Base-by-base conservation (phyloP, 2,329 filamentous ascomycete genomes). In the Lasiodiplodia gonubiensis region DNA sequence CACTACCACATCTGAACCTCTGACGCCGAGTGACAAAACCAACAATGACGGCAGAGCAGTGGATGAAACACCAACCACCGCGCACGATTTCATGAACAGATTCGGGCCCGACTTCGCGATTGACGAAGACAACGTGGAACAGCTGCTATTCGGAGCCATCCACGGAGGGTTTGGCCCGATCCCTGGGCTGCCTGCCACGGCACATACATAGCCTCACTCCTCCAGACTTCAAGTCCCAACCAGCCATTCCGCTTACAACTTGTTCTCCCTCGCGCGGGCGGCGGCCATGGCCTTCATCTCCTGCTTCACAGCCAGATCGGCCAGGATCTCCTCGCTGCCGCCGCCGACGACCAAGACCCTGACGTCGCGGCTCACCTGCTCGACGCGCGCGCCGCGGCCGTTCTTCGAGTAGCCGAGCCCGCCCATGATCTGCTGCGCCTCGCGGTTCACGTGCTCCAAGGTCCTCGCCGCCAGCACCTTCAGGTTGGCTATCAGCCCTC, bases 231-330 rank as follows among this genome's bases (percentile, higher is more conserved):
- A n/a, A n/a, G n/a, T n/a, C n/a, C n/a, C n/a, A n/a, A n/a, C n/a
- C n/a, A n/a, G n/a, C n/a, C n/a, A n/a, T 51, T 51, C 21, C 21
- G 18, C 35, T n/a, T 57, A 57, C 33, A 57, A 16, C 54, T 57
- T 57, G 30, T 6, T 57, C 35, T 42, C n/a, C n/a, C 35, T 14
- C 10, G 21, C n/a, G 0, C 11, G 37, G 71, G 10, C 1, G 1
- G 30, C 30, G 8, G 72, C 35, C 54, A 57, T 57, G 0, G 75
- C 39, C 63, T 77, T 76, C 68, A 76, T 66, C 18, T 74, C 74
- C 60, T 76, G 74, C 51, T 73, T 68, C 7, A 76, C 74, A 2
- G 74, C 74, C 10, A 76, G 69, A 68, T 76, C 74, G 51, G 75
- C 70, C 30, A 76, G 53, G 21, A 75, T 74, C 63, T 76, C 74